Percentiles rank a stretch among this genome's conserved stretches.
These are phyloP conservation scores for Vitis hybrid DNA, from an alignment of 177 flowering plant species.

Conservation along the genomic window DNA sequence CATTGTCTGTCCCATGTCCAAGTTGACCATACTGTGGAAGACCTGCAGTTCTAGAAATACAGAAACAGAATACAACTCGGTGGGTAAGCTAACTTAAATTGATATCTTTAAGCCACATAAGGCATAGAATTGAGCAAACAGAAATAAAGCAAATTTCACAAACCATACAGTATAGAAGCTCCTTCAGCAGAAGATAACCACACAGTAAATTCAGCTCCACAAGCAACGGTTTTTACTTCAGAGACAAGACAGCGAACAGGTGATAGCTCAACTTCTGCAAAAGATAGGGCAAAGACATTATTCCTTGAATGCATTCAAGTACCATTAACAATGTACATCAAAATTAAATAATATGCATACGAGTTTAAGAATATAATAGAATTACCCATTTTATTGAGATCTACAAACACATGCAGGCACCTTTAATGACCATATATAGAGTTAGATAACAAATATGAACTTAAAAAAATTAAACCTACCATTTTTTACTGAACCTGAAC, in stretches of 20 bases:
- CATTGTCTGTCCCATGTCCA: slow-evolving; percentile 98
- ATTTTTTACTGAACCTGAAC: slow-evolving; percentile 71
- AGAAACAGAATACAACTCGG: slow-evolving; percentile 21
- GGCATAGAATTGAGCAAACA: slow-evolving; percentile 1
- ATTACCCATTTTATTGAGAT: not conserved
- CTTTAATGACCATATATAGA: too few relatives aligned
- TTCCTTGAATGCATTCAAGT: not conserved
- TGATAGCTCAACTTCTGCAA: slow-evolving; percentile 71
- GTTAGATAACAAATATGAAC: not conserved
- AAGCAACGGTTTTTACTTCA: slow-evolving; percentile 63
- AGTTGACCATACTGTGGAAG: slow-evolving; percentile 98
- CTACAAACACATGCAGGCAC: too few relatives aligned
- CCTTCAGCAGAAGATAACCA: slow-evolving; percentile 92
- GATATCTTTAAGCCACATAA: not conserved
- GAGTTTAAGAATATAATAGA: not conserved
- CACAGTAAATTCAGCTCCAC: slow-evolving; percentile 95
- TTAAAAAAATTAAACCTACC: slow-evolving; percentile 40
- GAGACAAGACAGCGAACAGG: slow-evolving; percentile 85
- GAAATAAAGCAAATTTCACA: slow-evolving; percentile 20
- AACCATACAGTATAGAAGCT: slow-evolving; percentile 90
- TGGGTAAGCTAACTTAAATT: not conserved
- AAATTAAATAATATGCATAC: too few relatives aligned
- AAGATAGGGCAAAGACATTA: slow-evolving; percentile 4
- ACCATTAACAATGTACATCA: too few relatives aligned
- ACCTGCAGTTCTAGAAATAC: slow-evolving; percentile 83